phyloP scores from a whole-genome alignment of 768 basidiomycete species.

The Naganishia onofrii region DNA sequence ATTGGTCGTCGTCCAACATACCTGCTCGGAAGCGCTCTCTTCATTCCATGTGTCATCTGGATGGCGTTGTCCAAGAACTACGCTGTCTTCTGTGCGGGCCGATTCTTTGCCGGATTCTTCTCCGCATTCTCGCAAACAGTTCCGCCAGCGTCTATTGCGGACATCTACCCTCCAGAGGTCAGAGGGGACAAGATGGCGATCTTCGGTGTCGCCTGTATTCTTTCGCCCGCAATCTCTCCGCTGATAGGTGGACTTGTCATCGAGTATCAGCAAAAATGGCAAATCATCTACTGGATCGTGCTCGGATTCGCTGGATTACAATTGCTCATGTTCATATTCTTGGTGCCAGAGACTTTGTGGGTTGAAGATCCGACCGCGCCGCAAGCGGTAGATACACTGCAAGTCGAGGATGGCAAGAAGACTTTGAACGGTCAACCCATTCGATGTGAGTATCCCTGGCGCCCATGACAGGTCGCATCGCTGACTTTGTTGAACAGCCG shows the following conservation, averaged over 20 bases:
- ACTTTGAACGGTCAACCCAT: conserved; percentile 22
- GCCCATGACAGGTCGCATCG: no score
- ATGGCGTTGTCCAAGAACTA: conserved; percentile 33
- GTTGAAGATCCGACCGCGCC: conserved; percentile 26
- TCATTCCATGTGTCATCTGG: conserved; percentile 38
- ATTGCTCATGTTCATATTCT: conserved; percentile 32
- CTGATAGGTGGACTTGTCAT: conserved; percentile 39
- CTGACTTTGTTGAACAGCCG: neutral
- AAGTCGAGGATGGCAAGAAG: conserved; percentile 10
- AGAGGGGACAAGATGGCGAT: conserved; percentile 38
- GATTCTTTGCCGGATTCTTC: conserved; percentile 35
- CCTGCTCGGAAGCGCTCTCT: conserved; percentile 35
- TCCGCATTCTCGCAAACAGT: conserved; percentile 36
- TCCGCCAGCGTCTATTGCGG: conserved; percentile 38
- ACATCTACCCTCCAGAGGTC: conserved; percentile 37
- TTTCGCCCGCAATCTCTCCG: conserved; percentile 37
- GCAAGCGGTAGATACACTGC: conserved; percentile 19
- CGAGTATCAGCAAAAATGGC: conserved; percentile 34
- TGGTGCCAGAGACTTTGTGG: conserved; percentile 43
- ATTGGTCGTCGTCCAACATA: conserved; percentile 38
- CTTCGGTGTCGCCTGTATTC: conserved; percentile 34
- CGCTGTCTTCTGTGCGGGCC: conserved; percentile 34
- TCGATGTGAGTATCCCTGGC: conserved; percentile 2
- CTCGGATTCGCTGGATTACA: conserved; percentile 36
- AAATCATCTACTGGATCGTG: conserved; percentile 39